These are phyloP conservation scores for Clitopilus passeckerianus DNA, from an alignment of 768 basidiomycete genomes.

Conservation along the genomic window DNA sequence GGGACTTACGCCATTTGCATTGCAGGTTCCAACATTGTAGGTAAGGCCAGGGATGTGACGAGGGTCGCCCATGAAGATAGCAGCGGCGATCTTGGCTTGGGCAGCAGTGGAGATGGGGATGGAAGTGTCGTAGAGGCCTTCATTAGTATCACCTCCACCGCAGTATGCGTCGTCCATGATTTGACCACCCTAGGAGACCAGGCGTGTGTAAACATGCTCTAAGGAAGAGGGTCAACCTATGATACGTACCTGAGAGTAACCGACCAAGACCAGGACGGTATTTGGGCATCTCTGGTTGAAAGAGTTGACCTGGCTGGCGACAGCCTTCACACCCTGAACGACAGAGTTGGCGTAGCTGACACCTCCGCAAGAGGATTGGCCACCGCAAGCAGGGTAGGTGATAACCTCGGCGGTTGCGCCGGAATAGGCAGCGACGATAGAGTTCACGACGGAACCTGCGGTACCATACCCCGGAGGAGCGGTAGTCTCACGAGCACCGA, in stretches of 20 bases:
- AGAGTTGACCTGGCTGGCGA: conserved; percentile 23
- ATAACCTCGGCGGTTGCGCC: not conserved
- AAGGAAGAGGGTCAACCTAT: not conserved
- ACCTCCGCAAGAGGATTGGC: conserved; percentile 24
- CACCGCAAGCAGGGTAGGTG: conserved; percentile 25
- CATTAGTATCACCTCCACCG: conserved; percentile 26
- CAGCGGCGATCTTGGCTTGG: conserved; percentile 24
- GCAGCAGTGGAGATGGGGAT: conserved; percentile 24
- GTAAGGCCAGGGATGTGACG: conserved; percentile 24
- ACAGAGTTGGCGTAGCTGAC: conserved; percentile 27
- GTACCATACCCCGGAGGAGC: conserved; percentile 26
- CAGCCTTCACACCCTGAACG: conserved; percentile 22
- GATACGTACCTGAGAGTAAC: conserved; percentile 25
- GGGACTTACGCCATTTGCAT: conserved; percentile 23
- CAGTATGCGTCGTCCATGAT: conserved; percentile 28
- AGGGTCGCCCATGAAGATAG: conserved; percentile 30
- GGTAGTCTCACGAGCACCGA: conserved; percentile 30
- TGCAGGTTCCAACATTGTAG: conserved; percentile 27
- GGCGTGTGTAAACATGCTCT: not conserved
- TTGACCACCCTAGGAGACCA: conserved; percentile 21
- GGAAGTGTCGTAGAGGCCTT: conserved; percentile 20
- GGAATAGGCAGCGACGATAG: not conserved
- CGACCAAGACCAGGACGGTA: conserved; percentile 24
- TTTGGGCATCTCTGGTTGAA: conserved; percentile 27
- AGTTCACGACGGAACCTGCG: conserved; percentile 15